A percentile compares a stretch with the other conserved stretches of the same genome.
These are phyloP conservation scores for Rutstroemia sydowiana DNA, from an alignment of 2,329 filamentous ascomycete genomes.

Conservation along the genomic window DNA sequence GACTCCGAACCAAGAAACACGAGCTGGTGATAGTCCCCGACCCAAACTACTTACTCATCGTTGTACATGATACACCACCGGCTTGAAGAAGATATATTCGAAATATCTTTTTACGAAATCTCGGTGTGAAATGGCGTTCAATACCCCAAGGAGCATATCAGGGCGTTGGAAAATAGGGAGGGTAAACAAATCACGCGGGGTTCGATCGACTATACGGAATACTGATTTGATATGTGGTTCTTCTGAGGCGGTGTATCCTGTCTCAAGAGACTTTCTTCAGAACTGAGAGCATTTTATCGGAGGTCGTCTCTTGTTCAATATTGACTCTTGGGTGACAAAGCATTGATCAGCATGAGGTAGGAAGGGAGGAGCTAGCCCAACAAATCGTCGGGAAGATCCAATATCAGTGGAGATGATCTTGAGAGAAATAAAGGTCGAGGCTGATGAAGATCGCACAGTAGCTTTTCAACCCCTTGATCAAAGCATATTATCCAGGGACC, in stretches of 20 bases:
- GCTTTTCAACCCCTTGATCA: too few species aligned
- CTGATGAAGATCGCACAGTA: not conserved
- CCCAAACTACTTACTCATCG: slow-evolving; percentile 68
- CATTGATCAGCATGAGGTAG: not conserved
- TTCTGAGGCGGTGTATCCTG: not conserved
- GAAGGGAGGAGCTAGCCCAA: not conserved
- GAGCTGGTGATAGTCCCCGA: slow-evolving; percentile 81
- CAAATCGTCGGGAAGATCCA: not conserved
- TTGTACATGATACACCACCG: slow-evolving; percentile 73
- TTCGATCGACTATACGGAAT: not conserved
- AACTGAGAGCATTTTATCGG: not conserved
- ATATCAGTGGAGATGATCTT: not conserved
- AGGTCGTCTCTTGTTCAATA: not conserved
- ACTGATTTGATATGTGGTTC: not conserved
- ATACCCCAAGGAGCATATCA: slow-evolving; percentile 8
- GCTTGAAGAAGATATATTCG: slow-evolving; percentile 35
- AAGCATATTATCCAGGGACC: too few species aligned
- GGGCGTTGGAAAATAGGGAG: slow-evolving; percentile 1
- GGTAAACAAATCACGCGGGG: not conserved
- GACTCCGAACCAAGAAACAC: slow-evolving; percentile 75
- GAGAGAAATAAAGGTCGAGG: not conserved
- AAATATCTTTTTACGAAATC: not conserved
- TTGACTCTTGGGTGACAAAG: not conserved
- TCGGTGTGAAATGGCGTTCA: slow-evolving; percentile 6
- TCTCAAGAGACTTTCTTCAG: not conserved